Conservation (phyloP, 306 rosid genomes). For the Cotoneaster glaucophyllus region DNA sequence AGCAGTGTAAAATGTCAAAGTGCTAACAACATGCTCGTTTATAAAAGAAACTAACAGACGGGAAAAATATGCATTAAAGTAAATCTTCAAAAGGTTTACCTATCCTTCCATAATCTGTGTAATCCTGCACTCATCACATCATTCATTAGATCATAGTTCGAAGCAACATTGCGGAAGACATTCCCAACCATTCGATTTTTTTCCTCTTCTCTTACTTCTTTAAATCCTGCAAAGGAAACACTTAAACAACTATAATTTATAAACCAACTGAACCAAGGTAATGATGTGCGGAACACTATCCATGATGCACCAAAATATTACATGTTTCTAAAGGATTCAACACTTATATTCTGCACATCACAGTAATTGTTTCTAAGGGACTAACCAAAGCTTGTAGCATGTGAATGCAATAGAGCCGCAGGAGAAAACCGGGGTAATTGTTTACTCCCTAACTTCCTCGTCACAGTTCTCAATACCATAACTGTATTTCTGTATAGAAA, state of each 20-base stretch:
- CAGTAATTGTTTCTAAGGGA: too few species aligned
- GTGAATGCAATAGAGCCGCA: slow-evolving; percentile 59
- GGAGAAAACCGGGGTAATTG: slow-evolving; percentile 48
- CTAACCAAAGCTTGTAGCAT: slow-evolving; percentile 95
- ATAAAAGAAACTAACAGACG: not conserved
- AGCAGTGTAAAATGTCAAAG: not conserved
- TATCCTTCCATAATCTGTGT: slow-evolving; percentile 97
- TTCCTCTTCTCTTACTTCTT: slow-evolving; percentile 87
- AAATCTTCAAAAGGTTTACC: slow-evolving; percentile 29
- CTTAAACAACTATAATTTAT: not conserved
- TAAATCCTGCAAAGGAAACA: slow-evolving; percentile 49
- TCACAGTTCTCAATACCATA: slow-evolving; percentile 58
- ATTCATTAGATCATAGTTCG: slow-evolving; percentile 83
- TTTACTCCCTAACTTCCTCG: slow-evolving; percentile 46
- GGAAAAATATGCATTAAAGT: not conserved
- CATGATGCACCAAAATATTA: not conserved
- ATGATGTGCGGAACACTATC: not conserved
- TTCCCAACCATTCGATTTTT: slow-evolving; percentile 78
- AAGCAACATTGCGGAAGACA: slow-evolving; percentile 83
- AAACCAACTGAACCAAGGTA: not conserved
- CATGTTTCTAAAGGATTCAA: not conserved
- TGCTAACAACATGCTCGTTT: not conserved
- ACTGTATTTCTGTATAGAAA: not conserved
- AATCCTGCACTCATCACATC: slow-evolving; percentile 92
- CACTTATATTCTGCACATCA: not conserved